These are phyloP conservation scores for Teunomyces panamensis DNA, from an alignment of 805 yeast species.

Conservation along the genomic window DNA sequence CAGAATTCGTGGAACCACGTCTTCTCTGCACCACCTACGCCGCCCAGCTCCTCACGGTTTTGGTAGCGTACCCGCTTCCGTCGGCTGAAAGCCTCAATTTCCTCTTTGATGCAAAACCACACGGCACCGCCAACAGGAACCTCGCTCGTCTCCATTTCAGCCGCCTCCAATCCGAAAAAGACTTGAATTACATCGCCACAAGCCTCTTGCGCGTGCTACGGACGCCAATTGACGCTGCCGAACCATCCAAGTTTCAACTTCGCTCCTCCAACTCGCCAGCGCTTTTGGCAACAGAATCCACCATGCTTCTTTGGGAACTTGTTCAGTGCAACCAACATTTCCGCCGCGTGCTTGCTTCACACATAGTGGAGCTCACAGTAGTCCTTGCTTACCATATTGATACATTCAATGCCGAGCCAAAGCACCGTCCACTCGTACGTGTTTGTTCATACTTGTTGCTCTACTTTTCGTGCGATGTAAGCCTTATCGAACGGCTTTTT, in stretches of 20 bases:
- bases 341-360: conserved; percentile 34
- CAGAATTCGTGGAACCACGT: conserved; percentile 40
- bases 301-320: conserved; percentile 71
- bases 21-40: conserved; percentile 50
- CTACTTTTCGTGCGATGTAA: conserved; percentile 41
- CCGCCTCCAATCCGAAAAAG: conserved; percentile 52
- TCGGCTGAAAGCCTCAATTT: conserved; percentile 33
- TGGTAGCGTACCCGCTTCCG: conserved; percentile 66
- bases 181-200: conserved; percentile 47
- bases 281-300: conserved; percentile 55
- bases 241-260: conserved; percentile 4
- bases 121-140: conserved; percentile 39
- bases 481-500: conserved; percentile 39
- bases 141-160: conserved; percentile 51
- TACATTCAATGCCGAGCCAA: conserved; percentile 37
- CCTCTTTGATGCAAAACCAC: conserved; percentile 28
- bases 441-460: conserved; percentile 51
- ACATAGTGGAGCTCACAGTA: conserved; percentile 53
- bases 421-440: conserved; percentile 44
- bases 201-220: conserved; percentile 49
- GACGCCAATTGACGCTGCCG: conserved; percentile 29
- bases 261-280: conserved; percentile 19
- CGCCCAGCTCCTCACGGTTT: conserved; percentile 57
- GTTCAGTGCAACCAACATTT: conserved; percentile 67
- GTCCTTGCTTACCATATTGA: conserved; percentile 56